Evolutionary conservation across 2,329 filamentous ascomycete species (phyloP), one percentile per base, ranked within the genome.

Genomic region (Leptographium galeiforme): DNA sequence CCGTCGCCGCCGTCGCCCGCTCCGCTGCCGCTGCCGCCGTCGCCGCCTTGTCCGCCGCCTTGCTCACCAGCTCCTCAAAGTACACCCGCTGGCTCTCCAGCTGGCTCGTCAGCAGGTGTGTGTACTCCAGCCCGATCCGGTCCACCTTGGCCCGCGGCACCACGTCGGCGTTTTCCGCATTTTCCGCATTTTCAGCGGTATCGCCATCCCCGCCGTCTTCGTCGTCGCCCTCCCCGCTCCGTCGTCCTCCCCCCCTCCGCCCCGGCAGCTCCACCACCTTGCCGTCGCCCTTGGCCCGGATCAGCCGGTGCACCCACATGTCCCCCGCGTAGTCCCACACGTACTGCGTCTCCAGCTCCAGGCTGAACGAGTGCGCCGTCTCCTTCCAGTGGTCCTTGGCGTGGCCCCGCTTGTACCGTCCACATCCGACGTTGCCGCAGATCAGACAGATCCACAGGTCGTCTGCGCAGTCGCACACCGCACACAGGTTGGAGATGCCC

Each of bases 271-370:
- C 91, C 18, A 96, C 86, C 4, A 95, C 77, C 67, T 95, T 95
- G 30, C 88, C 88, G 65, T 95, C 89, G 11, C 88, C 84, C 70
- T 96, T 95, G 63, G 89, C 89, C 59, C 95, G 86, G 53, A 98
- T 95, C 51, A 97, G 80, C 11, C 93, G 84, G 68, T 98, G 93
- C 49, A 97, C 93, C 76, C 95, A 98, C 63, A 85, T 87, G 64
- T 98, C 93, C 6, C 88, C 89, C 0, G 87, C 88, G 59, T 98
- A 98, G 68, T 98, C 93, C 93, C 93, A 98, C 1, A 98, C 90
- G 61, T 95, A 85, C 66, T 98, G 91, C 0, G 89, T 95, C 57
- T 85, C 82, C 40, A 97, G 80, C 65, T 98, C 93, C 66, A 98
- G 86, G 32, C 89, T 86, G 64, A 95, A 98, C 58, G 86, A 87